Evolutionary conservation across 2,329 filamentous ascomycete species (phyloP).

Genomic region (Pestalotiopsis sp.): DNA sequence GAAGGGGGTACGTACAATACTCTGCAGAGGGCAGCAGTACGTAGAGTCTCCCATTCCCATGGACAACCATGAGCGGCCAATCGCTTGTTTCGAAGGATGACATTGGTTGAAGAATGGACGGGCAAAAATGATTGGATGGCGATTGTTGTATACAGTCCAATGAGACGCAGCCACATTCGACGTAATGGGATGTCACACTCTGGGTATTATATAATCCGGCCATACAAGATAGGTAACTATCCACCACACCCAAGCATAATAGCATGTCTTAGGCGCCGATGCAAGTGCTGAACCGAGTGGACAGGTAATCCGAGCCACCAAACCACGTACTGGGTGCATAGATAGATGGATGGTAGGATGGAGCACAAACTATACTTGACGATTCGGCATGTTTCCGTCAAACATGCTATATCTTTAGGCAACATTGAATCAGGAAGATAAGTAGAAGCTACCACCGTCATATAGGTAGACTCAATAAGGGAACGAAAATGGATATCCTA

Average conservation of each 20-base stretch:
- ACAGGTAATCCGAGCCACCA: no score
- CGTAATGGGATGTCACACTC: not conserved
- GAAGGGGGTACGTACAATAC: no score
- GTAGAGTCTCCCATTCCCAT: no score
- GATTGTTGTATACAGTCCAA: not conserved
- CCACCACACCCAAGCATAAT: not conserved
- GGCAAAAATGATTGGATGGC: not conserved
- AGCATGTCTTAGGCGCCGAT: not conserved
- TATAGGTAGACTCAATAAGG: not conserved
- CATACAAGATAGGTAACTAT: not conserved
- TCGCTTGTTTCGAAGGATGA: not conserved
- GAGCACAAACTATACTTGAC: no score
- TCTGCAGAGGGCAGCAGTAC: no score
- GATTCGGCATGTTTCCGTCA: not conserved
- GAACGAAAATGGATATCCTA: slow-evolving; percentile 39
- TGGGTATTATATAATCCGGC: not conserved
- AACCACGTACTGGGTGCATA: no score
- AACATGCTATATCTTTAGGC: not conserved
- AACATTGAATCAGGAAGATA: not conserved
- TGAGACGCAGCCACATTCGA: not conserved
- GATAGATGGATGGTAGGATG: no score
- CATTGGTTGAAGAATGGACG: not conserved
- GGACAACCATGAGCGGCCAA: not conserved
- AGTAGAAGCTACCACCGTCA: not conserved
- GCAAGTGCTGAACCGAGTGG: not conserved